Percentiles rank a stretch among this genome's conserved stretches.
phyloP scores from a whole-genome alignment of 2,329 filamentous ascomycete genomes.

The Sporothrix variecibatus region DNA sequence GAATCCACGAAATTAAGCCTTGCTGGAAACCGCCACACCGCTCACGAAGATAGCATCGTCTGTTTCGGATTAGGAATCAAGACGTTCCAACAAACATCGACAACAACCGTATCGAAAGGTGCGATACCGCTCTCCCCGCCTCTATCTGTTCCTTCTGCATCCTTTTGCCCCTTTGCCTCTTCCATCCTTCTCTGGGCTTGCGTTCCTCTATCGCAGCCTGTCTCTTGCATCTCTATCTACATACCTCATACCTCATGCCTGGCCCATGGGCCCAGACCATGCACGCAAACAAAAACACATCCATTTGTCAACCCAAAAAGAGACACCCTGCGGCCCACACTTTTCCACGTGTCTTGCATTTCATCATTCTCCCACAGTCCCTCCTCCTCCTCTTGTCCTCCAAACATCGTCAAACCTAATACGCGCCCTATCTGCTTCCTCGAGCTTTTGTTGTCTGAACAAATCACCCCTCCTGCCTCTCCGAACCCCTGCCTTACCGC shows the following conservation, averaged over 20 bases:
- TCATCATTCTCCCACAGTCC: background rate
- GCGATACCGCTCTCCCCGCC: constrained; percentile 7
- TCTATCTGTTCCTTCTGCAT: background rate
- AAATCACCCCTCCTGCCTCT: background rate
- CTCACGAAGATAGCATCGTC: background rate
- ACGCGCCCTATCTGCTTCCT: background rate
- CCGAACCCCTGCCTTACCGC: background rate
- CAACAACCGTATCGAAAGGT: constrained; percentile 9
- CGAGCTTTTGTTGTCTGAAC: background rate
- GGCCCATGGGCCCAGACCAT: background rate
- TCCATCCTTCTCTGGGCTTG: background rate
- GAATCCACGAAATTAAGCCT: background rate
- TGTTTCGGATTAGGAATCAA: constrained; percentile 7
- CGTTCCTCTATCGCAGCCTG: background rate
- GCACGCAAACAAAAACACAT: background rate
- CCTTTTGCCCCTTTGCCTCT: background rate
- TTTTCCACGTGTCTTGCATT: constrained; percentile 16
- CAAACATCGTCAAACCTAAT: background rate
- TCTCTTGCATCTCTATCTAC: background rate
- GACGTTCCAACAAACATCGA: background rate
- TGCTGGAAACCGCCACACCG: constrained; percentile 2
- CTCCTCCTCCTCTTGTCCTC: background rate
- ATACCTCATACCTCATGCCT: background rate
- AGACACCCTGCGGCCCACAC: background rate
- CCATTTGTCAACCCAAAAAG: background rate